Conservation (phyloP, 441 rosid species). For the Eruca vesicaria region DNA sequence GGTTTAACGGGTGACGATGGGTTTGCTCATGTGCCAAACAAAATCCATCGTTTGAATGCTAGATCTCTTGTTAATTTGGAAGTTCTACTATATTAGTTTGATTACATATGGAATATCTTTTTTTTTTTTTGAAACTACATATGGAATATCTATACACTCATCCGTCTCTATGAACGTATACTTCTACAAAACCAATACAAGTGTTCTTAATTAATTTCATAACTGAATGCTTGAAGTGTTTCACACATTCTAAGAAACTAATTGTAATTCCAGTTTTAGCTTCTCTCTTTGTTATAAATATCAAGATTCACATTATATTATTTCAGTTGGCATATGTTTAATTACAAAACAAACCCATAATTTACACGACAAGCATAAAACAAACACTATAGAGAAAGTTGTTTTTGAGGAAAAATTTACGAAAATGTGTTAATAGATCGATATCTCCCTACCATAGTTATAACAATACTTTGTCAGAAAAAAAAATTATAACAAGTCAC, state of each 20-base stretch:
- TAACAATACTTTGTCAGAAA: not conserved
- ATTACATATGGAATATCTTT: not conserved
- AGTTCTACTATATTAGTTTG: not conserved
- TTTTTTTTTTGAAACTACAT: too few relatives aligned
- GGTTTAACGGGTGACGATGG: too few relatives aligned
- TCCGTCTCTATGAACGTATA: not conserved
- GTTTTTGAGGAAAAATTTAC: not conserved
- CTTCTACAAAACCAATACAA: not conserved
- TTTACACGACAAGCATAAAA: not conserved
- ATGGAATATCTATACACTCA: too few relatives aligned
- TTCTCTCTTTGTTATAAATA: too few relatives aligned
- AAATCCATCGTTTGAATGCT: not conserved
- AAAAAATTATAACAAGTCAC: not conserved
- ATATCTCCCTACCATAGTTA: not conserved
- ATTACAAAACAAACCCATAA: not conserved
- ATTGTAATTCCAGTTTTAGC: too few relatives aligned
- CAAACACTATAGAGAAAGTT: not conserved
- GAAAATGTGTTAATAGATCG: not conserved
- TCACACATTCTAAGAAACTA: not conserved
- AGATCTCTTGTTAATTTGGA: not conserved
- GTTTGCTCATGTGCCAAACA: too few relatives aligned
- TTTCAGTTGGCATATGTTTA: not conserved
- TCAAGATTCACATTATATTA: not conserved
- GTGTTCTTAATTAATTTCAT: not conserved
- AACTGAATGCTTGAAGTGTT: not conserved